Conservation (phyloP, 106 monocot genomes). For the Xerophyta viscosa region DNA sequence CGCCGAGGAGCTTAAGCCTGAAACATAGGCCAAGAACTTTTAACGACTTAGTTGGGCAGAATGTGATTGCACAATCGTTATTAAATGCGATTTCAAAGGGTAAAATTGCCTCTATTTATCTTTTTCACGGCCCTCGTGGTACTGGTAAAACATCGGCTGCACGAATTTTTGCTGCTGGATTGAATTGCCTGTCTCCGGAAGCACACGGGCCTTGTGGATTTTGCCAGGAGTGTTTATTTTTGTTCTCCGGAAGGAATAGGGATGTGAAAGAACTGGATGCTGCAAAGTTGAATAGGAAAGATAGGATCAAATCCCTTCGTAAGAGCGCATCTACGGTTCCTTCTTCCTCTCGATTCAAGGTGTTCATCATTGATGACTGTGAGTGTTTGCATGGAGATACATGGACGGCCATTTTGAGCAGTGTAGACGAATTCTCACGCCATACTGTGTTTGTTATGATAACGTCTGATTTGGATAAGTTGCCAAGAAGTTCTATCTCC, state of each 20-base stretch:
- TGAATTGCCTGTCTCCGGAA: constrained; percentile 75
- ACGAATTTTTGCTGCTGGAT: constrained; percentile 78
- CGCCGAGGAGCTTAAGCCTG: constrained; percentile 72
- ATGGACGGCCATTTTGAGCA: constrained; percentile 72
- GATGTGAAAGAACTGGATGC: constrained; percentile 85
- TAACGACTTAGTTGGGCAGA: constrained; percentile 71
- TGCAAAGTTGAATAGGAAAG: constrained; percentile 50
- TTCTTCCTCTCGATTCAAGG: constrained; percentile 55
- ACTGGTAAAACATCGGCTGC: constrained; percentile 91
- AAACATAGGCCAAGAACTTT: constrained; percentile 89
- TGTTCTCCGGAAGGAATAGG: constrained; percentile 75
- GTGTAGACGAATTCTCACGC: constrained; percentile 38
- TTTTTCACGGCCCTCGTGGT: constrained; percentile 87
- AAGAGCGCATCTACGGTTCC: constrained; percentile 62
- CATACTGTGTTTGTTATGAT: constrained; percentile 73
- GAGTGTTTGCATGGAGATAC: constrained; percentile 52
- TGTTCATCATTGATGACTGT: constrained; percentile 94
- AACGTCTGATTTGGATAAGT: constrained; percentile 65
- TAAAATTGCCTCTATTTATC: constrained; percentile 79
- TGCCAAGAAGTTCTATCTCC: constrained; percentile 45
- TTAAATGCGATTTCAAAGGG: constrained; percentile 50
- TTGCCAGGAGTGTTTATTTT: constrained; percentile 68
- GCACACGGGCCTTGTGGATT: constrained; percentile 74
- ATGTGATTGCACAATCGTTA: constrained; percentile 71
- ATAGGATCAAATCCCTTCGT: constrained; percentile 56